Base-by-base conservation (phyloP, 768 basidiomycete species). In the Antrodiella citrinella region DNA sequence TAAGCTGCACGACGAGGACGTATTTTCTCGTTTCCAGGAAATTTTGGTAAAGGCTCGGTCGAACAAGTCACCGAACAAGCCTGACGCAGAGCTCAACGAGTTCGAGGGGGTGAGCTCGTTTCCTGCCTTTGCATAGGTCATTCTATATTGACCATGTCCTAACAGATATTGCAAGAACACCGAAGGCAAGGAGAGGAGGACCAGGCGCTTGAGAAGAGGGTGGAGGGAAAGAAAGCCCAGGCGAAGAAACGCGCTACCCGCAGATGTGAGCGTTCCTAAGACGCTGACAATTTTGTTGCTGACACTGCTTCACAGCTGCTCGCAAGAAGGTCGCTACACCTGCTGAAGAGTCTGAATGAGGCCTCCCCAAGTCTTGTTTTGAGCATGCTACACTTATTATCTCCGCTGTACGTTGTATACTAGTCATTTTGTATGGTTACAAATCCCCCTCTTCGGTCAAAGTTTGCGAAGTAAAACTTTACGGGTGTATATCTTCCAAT, bases 11-110 rank as follows among this genome's bases (percentile, higher is more conserved):
- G 94, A 98, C 54, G 73, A 81, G 39, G 71, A 67, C 1, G 95
- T 99, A 4, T 97, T 76, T 63, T 74, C 72, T 24, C 72, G 82
- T 43, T 97, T 99, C 66, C 76, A 75, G 22, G 94, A 98, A 62
- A 97, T 98, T 51, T 75, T 99, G n/a, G 69, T 69, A 45, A 99
- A 97, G 78, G 90, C 91, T 26, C 78, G 91, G n/a, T 69, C 80
- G 25, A 95, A 95, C 69, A 97, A 96, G 68, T 85, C 84, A 26
- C 81, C 87, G 55, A 90, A 85, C 63, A 97, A 96, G 65, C 90
- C 92, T 2, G 94, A 96, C 57, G 78, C 85, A 0, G 95, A 98
- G 59, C 69, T 98, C 44, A 86, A 94, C 55, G 95, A 99, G 68
- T 99, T 99, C 60, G 93, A 97, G 65, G 74, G 75, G 61, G 93